Evolutionary conservation across 78 protist species (phyloP), one percentile per base, ranked within the genome.

Genomic region (Diacronema lutheri): DNA sequence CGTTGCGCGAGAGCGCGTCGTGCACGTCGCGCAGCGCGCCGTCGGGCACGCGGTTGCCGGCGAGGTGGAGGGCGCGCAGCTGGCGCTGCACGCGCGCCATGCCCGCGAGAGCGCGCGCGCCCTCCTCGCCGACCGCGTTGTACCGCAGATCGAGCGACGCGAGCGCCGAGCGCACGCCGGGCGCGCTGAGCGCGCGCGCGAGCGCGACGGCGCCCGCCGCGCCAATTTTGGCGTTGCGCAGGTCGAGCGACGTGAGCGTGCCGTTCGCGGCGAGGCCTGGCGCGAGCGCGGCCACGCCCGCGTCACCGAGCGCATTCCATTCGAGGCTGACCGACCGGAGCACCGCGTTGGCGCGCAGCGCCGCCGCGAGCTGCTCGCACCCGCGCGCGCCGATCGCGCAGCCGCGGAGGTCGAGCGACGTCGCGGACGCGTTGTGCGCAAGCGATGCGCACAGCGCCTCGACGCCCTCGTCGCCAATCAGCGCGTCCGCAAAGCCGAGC

Each of bases 261-360:
- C 21, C 31, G 64, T 74, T 76, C 57, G 13, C 40, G 29, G 38
- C 1, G 23, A 80, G 62, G 20, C 79, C 86, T 1, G 79, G 74
- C 29, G 73, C 31, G 44, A 87, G 26, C 14, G 68, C 19, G 20
- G 5, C 23, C 37, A 58, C 10, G 23, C 90, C 90, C 9, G 0
- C 25, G 57, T 86, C 89, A 33, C 89, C 89, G 57, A 74, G 9
- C 19, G 38, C 4, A 83, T 86, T 86, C 89, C 89, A 86, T 35
- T 86, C 89, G 29, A 69, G 64, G 14, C 38, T 21, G 20, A 68
- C 10, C 50, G 50, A 3, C 16, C 50, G 50, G 16, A 44, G 50
- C 16, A 3, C 3, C 16, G 16, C 50, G 50, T 44, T 44, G 16
- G 50, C 7, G 50, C 50, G 74, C 31, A 83, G 86, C 78, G 50